Conservation (phyloP, 2,329 filamentous ascomycete species). For the Colletotrichum neosansevieriae region DNA sequence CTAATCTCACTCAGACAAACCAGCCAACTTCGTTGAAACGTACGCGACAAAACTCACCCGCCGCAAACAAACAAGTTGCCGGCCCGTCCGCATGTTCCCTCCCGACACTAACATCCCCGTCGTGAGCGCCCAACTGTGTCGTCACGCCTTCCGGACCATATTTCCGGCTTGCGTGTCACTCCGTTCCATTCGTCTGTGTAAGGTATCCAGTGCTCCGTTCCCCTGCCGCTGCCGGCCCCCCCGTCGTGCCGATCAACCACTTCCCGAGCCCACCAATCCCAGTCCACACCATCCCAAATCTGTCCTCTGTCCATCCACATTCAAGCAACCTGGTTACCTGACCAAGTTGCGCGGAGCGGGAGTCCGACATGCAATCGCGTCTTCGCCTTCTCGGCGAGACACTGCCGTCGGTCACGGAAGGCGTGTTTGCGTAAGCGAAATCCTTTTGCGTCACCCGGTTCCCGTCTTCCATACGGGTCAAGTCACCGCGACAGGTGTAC, state of each 20-base stretch:
- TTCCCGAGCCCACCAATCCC: not conserved
- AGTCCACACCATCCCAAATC: not conserved
- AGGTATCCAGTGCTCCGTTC: not conserved
- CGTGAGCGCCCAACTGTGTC: not conserved
- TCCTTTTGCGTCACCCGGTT: too few species aligned
- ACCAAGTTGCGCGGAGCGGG: not conserved
- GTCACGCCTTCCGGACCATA: slow-evolving; percentile 12
- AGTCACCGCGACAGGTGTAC: too few species aligned
- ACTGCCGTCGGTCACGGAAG: not conserved
- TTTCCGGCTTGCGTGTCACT: not conserved
- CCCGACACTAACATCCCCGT: not conserved
- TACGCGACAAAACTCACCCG: too few species aligned
- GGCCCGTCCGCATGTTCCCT: not conserved
- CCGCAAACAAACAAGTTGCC: too few species aligned
- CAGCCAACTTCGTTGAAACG: not conserved
- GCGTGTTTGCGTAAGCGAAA: not conserved
- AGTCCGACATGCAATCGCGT: too few species aligned
- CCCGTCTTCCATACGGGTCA: too few species aligned
- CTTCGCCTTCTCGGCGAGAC: not conserved
- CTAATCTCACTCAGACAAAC: not conserved
- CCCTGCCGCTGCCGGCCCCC: not conserved
- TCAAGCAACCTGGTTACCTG: not conserved
- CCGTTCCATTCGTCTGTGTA: not conserved
- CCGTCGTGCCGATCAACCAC: slow-evolving; percentile 6
- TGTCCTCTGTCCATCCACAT: not conserved